phyloP scores from a whole-genome alignment of 2,329 filamentous ascomycete genomes.

The Apiospora kogelbergensis region DNA sequence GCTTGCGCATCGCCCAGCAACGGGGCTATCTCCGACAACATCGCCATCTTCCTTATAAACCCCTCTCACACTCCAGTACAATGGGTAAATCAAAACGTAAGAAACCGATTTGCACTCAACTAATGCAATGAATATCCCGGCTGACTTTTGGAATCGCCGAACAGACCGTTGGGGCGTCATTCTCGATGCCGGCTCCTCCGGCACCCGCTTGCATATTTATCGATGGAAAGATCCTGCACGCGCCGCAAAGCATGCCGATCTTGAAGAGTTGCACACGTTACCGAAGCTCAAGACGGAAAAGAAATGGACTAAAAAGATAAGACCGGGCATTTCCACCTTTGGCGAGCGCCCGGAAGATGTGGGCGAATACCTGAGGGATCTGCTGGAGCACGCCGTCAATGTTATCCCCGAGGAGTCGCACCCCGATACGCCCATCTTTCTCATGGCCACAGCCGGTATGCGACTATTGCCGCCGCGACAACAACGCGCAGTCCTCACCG shows the following conservation, averaged over 20 bases:
- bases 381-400: slow-evolving; percentile 79
- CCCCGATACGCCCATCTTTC: slow-evolving; percentile 83
- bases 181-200: slow-evolving; percentile 95
- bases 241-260: slow-evolving; percentile 61
- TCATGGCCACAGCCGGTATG: slow-evolving; percentile 96
- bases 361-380: slow-evolving; percentile 77
- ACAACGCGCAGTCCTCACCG: slow-evolving; percentile 69
- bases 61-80: neutral
- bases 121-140: neutral
- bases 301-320: slow-evolving; percentile 89
- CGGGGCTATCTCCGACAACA: slow-evolving; percentile 6
- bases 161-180: slow-evolving; percentile 83
- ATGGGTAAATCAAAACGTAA: slow-evolving; percentile 8
- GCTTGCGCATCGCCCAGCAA: slow-evolving; percentile 1
- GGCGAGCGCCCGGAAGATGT: slow-evolving; percentile 73
- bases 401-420: slow-evolving; percentile 76
- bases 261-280: slow-evolving; percentile 63
- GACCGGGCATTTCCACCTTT: slow-evolving; percentile 90
- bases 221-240: slow-evolving; percentile 79
- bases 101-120: neutral
- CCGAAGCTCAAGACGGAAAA: slow-evolving; percentile 82
- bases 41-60: neutral
- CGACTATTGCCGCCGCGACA: slow-evolving; percentile 75
- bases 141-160: neutral
- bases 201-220: slow-evolving; percentile 92